phyloP scores from a whole-genome alignment of 2,329 filamentous ascomycete genomes.

The Hymenoscyphus occultus region DNA sequence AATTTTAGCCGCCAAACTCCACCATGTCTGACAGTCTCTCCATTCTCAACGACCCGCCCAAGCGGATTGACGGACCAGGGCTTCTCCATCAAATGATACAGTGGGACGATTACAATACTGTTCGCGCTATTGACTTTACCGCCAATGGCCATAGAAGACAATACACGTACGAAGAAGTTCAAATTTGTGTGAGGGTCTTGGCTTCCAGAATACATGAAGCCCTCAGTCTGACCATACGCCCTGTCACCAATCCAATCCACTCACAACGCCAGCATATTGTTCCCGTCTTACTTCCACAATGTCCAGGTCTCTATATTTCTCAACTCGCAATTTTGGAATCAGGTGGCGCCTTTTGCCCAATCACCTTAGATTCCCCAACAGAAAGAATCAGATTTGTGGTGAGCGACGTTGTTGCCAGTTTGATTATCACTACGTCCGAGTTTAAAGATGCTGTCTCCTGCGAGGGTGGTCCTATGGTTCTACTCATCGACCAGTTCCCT shows the following conservation, averaged over 20 bases:
- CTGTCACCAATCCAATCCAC: background rate
- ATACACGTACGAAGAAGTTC: slow-evolving; percentile 36
- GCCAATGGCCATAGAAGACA: slow-evolving; percentile 40
- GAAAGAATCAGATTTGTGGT: slow-evolving; percentile 80
- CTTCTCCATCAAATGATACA: slow-evolving; percentile 64
- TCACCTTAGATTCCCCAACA: slow-evolving; percentile 72
- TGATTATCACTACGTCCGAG: slow-evolving; percentile 62
- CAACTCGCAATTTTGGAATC: slow-evolving; percentile 75
- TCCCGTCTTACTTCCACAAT: slow-evolving; percentile 76
- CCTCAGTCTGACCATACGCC: slow-evolving; percentile 12
- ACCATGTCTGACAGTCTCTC: slow-evolving; percentile 42
- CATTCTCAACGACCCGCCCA: slow-evolving; percentile 56
- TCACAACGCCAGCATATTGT: slow-evolving; percentile 50
- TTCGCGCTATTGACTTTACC: slow-evolving; percentile 63
- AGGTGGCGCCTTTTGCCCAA: slow-evolving; percentile 81
- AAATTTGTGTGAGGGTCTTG: slow-evolving; percentile 41
- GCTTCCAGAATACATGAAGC: slow-evolving; percentile 20
- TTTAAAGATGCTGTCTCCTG: slow-evolving; percentile 42
- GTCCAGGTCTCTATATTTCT: slow-evolving; percentile 71
- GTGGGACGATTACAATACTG: slow-evolving; percentile 35
- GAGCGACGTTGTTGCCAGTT: slow-evolving; percentile 66
- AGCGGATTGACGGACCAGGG: slow-evolving; percentile 49
- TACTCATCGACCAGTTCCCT: slow-evolving; percentile 43
- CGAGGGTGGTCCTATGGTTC: slow-evolving; percentile 36
- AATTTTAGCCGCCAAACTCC: slow-evolving; percentile 8